Percentiles rank a stretch among this genome's conserved stretches.
phyloP scores from a whole-genome alignment of 371 early-diverging fungal species.

The Apophysomyces sp. region DNA sequence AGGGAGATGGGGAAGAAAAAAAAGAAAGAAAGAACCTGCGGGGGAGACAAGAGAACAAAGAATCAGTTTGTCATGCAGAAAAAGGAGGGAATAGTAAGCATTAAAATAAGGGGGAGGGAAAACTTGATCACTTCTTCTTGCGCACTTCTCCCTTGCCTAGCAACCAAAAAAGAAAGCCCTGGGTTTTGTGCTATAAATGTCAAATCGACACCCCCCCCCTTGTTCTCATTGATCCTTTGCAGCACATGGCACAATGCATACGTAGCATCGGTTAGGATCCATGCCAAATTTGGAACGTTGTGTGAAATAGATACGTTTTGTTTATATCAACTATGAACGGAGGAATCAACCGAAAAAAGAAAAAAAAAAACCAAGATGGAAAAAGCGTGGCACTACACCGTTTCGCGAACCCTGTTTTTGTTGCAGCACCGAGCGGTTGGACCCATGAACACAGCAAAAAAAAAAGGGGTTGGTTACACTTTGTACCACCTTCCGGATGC shows the following conservation, averaged over 20 bases:
- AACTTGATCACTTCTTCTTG: not conserved
- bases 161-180: no score
- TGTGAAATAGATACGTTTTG: no score
- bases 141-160: not conserved
- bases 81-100: not conserved
- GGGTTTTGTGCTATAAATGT: no score
- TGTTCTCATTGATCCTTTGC: not conserved
- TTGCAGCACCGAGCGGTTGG: no score
- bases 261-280: not conserved
- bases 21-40: not conserved
- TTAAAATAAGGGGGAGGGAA: constrained; percentile 1
- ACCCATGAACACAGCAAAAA: not conserved
- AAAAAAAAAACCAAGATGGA: no score
- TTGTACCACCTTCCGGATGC: not conserved
- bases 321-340: no score
- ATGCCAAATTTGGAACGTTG: not conserved
- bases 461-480: not conserved
- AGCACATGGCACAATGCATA: not conserved
- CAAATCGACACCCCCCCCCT: no score
- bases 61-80: not conserved
- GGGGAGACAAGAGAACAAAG: not conserved
- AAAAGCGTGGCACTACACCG: no score
- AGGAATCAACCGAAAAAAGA: no score
- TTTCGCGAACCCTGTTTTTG: no score
- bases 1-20: not conserved